Evolutionary conservation across 192 early-diverging fungal species (phyloP).

Genomic region (Gryganskiella cystojenkinii): DNA sequence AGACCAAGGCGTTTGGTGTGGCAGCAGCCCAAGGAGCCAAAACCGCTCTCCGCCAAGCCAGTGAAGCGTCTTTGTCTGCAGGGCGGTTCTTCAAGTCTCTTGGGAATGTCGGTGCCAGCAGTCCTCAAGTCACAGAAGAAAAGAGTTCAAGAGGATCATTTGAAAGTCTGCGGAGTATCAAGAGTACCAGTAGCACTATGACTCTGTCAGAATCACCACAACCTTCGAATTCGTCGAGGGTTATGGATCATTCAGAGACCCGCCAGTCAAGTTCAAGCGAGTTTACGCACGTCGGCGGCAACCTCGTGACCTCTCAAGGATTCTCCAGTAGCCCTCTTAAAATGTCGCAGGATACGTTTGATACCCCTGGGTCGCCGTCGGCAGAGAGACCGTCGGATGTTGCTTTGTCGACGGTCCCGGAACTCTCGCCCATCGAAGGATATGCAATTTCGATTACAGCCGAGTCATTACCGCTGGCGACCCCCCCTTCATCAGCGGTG

Average conservation of each 20-base stretch:
- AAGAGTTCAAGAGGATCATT: slow-evolving; percentile 28
- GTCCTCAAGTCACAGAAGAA: slow-evolving; percentile 10
- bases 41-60: slow-evolving; percentile 34
- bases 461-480: no score
- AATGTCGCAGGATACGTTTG: no score
- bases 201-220: slow-evolving; percentile 14
- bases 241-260: no score
- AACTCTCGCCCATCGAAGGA: no score
- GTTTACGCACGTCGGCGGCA: no score
- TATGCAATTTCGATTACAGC: no score
- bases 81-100: slow-evolving; percentile 51
- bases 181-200: slow-evolving; percentile 19
- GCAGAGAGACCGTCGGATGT: not conserved
- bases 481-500: no score
- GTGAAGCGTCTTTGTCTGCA: slow-evolving; percentile 39
- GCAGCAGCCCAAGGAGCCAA: slow-evolving; percentile 40
- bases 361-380: not conserved
- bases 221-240: not conserved
- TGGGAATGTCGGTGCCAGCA: slow-evolving; percentile 11
- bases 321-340: no score
- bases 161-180: slow-evolving; percentile 31
- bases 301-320: not conserved
- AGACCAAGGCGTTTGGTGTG: slow-evolving; percentile 12
- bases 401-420: not conserved
- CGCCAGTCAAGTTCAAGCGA: no score